Percentiles rank a stretch among this genome's conserved stretches.
Conservation (phyloP, 116 monocot genomes). For the Zostera marina region DNA sequence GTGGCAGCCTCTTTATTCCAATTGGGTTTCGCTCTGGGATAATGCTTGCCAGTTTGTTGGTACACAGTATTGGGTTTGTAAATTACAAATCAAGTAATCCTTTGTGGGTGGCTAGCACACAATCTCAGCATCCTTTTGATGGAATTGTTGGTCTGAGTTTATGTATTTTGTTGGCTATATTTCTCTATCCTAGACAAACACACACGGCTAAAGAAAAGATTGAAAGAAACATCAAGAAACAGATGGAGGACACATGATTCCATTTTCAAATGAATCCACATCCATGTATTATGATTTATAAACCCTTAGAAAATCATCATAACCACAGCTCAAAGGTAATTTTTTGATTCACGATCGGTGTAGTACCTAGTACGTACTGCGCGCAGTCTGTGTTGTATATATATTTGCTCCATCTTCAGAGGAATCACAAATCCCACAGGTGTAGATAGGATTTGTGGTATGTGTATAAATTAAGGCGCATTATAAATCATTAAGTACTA, state of each 20-base stretch:
- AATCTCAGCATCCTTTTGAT: conserved; percentile 71
- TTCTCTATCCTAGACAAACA: conserved; percentile 34
- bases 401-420: no score
- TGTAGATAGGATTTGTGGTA: no score
- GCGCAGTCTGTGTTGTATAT: no score
- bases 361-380: no score
- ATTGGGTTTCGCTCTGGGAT: conserved; percentile 70
- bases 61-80: conserved; percentile 41
- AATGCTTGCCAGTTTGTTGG: conserved; percentile 40
- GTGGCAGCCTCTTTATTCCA: conserved; percentile 41
- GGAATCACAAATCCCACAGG: no score
- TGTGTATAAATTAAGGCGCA: no score
- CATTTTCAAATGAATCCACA: neutral
- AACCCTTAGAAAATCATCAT: no score
- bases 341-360: no score
- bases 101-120: conserved; percentile 35
- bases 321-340: no score
- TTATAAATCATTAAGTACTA: no score
- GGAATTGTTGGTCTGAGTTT: conserved; percentile 45
- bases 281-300: no score
- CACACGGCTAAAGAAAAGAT: conserved; percentile 2
- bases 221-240: neutral
- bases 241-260: neutral
- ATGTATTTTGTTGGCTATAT: conserved; percentile 32
- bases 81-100: conserved; percentile 29